Percentiles rank a stretch among this genome's conserved stretches.
Evolutionary conservation across 163 green algal genomes (phyloP).

Genomic region (Trebouxiophyceae sp.): DNA sequence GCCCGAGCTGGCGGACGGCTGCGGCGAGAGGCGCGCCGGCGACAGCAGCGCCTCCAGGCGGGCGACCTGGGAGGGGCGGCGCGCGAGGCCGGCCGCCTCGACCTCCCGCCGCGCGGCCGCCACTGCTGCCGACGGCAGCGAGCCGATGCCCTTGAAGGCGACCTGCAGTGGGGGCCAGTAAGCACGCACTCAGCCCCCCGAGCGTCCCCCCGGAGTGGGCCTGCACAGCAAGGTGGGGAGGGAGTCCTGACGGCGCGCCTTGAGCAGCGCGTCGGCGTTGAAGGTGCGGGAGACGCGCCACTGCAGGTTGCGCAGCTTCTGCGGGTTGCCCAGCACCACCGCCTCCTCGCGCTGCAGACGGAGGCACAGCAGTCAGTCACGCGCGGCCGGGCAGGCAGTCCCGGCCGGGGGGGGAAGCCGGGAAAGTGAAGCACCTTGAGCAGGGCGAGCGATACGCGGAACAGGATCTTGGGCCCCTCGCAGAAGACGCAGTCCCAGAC

Average conservation of each 20-base stretch:
- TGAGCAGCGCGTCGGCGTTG: constrained; percentile 28
- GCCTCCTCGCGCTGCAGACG: constrained; percentile 30
- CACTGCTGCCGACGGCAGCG: constrained; percentile 7
- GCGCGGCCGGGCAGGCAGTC: background rate
- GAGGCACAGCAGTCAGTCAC: background rate
- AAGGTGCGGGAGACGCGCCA: constrained; percentile 22
- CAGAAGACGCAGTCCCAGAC: constrained; percentile 77
- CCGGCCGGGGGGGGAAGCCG: background rate
- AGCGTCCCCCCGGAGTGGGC: background rate
- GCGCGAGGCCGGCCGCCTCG: background rate
- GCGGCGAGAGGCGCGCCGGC: background rate
- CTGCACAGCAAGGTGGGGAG: background rate
- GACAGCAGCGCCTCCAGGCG: background rate
- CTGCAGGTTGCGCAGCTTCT: constrained; percentile 23
- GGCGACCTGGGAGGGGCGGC: background rate
- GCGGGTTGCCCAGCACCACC: constrained; percentile 37
- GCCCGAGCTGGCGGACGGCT: background rate
- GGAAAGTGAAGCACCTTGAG: constrained; percentile 16
- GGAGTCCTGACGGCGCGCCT: constrained; percentile 2
- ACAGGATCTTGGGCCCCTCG: constrained; percentile 77
- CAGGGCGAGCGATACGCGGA: constrained; percentile 62
- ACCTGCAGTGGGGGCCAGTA: constrained; percentile 4
- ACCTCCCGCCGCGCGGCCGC: background rate
- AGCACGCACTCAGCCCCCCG: background rate
- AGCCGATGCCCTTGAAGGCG: constrained; percentile 20